Conservation (phyloP, 805 yeast species). For the Debaryomyces maramus region DNA sequence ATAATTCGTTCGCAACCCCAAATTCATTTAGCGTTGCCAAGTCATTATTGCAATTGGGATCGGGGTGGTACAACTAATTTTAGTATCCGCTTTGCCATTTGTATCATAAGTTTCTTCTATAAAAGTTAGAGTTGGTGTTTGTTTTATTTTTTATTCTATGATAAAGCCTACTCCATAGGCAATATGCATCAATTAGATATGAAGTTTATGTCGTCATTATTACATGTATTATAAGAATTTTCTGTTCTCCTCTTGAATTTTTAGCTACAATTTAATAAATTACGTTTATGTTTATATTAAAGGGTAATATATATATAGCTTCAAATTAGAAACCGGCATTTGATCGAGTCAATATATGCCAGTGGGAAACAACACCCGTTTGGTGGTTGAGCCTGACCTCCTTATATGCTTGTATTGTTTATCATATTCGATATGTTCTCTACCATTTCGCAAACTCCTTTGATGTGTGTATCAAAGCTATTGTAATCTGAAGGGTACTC, state of each 20-base stretch:
- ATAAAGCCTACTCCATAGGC: too few species aligned
- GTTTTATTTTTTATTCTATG: too few species aligned
- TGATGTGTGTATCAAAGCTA: conserved; percentile 25
- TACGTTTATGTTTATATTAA: too few species aligned
- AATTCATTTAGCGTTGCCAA: conserved; percentile 47
- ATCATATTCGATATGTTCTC: conserved; percentile 16
- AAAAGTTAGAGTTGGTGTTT: too few species aligned
- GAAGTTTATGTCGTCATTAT: conserved; percentile 1
- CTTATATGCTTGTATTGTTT: background rate
- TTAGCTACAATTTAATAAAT: background rate
- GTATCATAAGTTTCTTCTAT: background rate
- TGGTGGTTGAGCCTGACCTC: too few species aligned
- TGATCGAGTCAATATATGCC: too few species aligned
- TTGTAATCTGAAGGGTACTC: conserved; percentile 6
- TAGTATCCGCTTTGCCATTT: conserved; percentile 14
- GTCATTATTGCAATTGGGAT: conserved; percentile 44
- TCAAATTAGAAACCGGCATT: too few species aligned
- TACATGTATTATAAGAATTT: conserved; percentile 1
- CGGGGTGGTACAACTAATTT: conserved; percentile 8
- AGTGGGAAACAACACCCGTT: too few species aligned
- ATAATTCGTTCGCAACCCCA: conserved; percentile 42
- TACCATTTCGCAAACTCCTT: conserved; percentile 26
- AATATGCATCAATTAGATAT: too few species aligned
- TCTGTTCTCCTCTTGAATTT: background rate
- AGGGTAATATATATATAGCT: background rate